phyloP scores from a whole-genome alignment of 345 rosid species.

The Hibiscus trionum region DNA sequence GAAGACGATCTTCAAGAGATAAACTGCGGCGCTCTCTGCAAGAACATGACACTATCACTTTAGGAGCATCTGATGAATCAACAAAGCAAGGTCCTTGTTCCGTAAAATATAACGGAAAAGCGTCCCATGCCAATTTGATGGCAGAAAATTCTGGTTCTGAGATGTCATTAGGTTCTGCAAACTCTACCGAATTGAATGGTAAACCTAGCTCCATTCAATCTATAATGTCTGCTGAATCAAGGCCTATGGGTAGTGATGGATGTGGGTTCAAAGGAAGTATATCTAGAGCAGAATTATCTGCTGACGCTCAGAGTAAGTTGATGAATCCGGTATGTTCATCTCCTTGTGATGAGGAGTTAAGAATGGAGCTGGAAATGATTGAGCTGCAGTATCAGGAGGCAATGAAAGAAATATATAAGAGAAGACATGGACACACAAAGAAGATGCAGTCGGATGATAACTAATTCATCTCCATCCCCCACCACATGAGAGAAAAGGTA shows the following conservation, averaged over 20 bases:
- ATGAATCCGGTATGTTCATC: constrained; percentile 7
- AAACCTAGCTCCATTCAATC: constrained; percentile 23
- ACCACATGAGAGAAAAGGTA: neutral
- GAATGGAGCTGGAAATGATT: constrained; percentile 44
- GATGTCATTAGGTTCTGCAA: constrained; percentile 34
- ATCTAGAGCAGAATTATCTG: neutral
- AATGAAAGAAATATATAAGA: constrained; percentile 43
- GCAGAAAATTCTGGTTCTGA: constrained; percentile 31
- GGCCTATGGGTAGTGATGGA: constrained; percentile 13
- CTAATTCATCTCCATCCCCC: constrained; percentile 3
- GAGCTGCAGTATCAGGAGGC: constrained; percentile 55
- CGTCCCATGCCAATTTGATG: neutral
- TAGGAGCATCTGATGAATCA: constrained; percentile 18
- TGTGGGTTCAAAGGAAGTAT: neutral
- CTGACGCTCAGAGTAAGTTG: constrained; percentile 10
- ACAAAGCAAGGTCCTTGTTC: constrained; percentile 12
- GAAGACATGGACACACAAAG: constrained; percentile 40
- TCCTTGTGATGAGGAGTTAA: constrained; percentile 25
- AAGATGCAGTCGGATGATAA: constrained; percentile 17
- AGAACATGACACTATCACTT: constrained; percentile 11
- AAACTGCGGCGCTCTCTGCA: constrained; percentile 15
- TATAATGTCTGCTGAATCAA: constrained; percentile 21
- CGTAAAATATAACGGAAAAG: constrained; percentile 18
- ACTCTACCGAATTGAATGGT: constrained; percentile 29
- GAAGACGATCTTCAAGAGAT: constrained; percentile 17